Evolutionary conservation across 2,329 filamentous ascomycete species (phyloP).

Genomic region (Helminthosporium solani): DNA sequence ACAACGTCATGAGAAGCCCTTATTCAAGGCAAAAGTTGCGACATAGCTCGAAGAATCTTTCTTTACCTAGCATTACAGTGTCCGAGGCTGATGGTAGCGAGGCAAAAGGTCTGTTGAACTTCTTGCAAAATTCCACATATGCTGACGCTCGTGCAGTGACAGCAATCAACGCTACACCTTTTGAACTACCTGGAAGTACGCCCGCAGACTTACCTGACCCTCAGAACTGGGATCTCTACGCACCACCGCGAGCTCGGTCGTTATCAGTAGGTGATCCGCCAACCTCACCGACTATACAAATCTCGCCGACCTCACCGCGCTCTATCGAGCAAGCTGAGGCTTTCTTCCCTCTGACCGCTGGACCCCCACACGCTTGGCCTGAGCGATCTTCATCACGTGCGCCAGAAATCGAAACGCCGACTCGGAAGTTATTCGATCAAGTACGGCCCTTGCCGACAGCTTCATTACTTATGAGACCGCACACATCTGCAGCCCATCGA

Average conservation of each 20-base stretch:
- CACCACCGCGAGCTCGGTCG: not conserved
- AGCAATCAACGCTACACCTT: constrained; percentile 18
- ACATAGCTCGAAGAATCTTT: constrained; percentile 21
- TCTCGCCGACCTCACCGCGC: not conserved
- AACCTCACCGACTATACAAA: not conserved
- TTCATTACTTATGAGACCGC: not conserved
- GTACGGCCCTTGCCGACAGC: not conserved
- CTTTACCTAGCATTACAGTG: constrained; percentile 22
- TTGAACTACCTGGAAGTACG: constrained; percentile 32
- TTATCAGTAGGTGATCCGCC: not conserved
- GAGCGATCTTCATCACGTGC: not conserved
- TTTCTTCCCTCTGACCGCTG: not conserved
- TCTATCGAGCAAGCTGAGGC: not conserved
- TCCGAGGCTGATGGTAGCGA: constrained; percentile 15
- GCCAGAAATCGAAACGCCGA: not conserved
- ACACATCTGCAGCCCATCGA: not conserved
- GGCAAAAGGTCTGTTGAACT: constrained; percentile 16
- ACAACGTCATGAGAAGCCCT: constrained; percentile 20
- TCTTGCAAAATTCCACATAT: not conserved
- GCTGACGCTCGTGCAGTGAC: constrained; percentile 12
- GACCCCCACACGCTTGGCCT: not conserved
- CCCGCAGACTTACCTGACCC: constrained; percentile 20
- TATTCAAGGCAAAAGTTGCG: constrained; percentile 26
- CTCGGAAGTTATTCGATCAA: constrained; percentile 8
- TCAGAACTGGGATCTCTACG: constrained; percentile 14